phyloP scores from a whole-genome alignment of 106 monocot species.

The Gastrodia elata region DNA sequence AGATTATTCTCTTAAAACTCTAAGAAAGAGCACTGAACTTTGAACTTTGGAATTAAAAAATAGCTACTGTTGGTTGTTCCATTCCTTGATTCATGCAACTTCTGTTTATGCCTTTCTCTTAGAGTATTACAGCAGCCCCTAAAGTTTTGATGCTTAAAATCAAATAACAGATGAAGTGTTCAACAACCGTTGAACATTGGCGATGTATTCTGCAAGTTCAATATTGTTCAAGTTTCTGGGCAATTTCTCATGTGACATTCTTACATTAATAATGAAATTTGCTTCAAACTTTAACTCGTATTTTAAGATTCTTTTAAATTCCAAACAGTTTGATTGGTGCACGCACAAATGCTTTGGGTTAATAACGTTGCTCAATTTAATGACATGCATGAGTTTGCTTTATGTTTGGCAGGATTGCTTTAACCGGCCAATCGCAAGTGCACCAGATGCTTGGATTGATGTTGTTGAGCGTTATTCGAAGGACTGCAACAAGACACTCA shows the following conservation, averaged over 20 bases:
- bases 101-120: background rate
- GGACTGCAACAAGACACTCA: conserved; percentile 70
- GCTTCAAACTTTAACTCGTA: too few relatives aligned
- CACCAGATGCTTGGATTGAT: conserved; percentile 74
- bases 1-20: background rate
- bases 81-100: background rate
- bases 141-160: background rate
- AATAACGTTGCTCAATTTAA: background rate
- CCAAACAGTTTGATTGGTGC: too few relatives aligned
- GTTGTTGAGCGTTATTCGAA: conserved; percentile 65
- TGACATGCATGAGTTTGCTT: background rate
- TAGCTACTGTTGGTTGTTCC: background rate
- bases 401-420: conserved; percentile 49
- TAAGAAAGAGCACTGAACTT: background rate
- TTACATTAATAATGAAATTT: background rate
- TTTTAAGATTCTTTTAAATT: too few relatives aligned
- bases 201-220: background rate
- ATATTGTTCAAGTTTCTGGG: too few relatives aligned
- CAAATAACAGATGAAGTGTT: background rate
- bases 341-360: too few relatives aligned
- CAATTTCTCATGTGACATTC: too few relatives aligned
- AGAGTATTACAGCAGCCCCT: too few relatives aligned
- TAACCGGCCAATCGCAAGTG: conserved; percentile 62
- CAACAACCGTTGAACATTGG: background rate
- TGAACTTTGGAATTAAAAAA: background rate